Conservation (phyloP, 495 filamentous ascomycete species). For the Physcia stellaris region DNA sequence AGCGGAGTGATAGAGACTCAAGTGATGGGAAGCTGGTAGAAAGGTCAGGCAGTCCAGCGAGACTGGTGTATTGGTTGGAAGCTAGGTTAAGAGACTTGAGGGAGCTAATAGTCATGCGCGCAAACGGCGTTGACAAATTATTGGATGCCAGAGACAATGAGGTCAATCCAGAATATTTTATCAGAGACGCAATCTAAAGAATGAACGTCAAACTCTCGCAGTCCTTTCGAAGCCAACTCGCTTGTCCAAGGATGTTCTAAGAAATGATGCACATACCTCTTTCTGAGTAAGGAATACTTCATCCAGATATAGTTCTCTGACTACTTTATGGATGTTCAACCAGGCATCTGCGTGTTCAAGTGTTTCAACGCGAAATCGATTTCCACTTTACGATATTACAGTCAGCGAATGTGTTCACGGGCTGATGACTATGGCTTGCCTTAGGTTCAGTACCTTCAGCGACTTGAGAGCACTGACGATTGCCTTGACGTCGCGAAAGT, state of each 20-base stretch:
- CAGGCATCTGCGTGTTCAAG: constrained; percentile 13
- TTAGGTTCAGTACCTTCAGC: constrained; percentile 53
- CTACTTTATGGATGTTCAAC: constrained; percentile 29
- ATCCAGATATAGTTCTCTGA: constrained; percentile 60
- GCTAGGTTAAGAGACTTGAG: constrained; percentile 45
- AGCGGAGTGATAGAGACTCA: constrained; percentile 29
- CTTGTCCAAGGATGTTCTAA: too few species aligned
- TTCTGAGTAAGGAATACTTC: constrained; percentile 61
- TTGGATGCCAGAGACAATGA: constrained; percentile 34
- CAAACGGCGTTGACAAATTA: constrained; percentile 19
- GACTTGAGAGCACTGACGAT: constrained; percentile 54
- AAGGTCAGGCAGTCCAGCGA: constrained; percentile 26
- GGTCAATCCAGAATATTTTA: too few species aligned
- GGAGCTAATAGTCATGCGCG: constrained; percentile 39
- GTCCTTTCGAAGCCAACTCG: too few species aligned
- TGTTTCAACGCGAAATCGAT: constrained; percentile 48
- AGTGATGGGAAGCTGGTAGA: constrained; percentile 47
- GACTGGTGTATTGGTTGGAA: constrained; percentile 32
- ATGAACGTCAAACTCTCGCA: too few species aligned
- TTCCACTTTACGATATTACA: constrained; percentile 48
- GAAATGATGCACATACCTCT: too few species aligned
- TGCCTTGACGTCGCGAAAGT: constrained; percentile 45
- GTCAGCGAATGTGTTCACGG: too few species aligned
- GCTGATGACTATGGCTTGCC: too few species aligned
- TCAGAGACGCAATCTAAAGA: too few species aligned